These are phyloP conservation scores for Colletotrichum kahawae DNA, from an alignment of 2,329 filamentous ascomycete genomes.

Conservation along the genomic window DNA sequence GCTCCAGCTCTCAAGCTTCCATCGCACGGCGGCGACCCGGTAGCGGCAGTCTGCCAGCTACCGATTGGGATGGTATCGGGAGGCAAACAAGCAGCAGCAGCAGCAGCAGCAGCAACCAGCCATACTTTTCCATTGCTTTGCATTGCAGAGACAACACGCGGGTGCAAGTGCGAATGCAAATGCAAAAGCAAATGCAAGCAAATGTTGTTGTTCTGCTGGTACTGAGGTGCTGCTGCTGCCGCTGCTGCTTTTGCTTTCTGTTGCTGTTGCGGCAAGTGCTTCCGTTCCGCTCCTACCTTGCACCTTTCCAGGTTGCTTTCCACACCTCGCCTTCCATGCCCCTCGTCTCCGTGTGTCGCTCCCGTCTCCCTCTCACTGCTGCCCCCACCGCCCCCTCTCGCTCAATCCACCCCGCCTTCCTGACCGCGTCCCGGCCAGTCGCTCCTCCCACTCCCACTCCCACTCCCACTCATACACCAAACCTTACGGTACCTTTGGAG, in stretches of 20 bases:
- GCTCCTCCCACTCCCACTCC: constrained; percentile 20
- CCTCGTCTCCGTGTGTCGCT: background rate
- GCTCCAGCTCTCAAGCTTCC: background rate
- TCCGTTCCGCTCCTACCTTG: constrained; percentile 3
- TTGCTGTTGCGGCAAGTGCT: background rate
- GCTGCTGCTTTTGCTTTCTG: background rate
- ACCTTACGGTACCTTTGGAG: constrained; percentile 17
- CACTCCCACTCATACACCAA: constrained; percentile 18
- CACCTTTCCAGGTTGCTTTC: background rate
- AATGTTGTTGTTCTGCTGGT: background rate
- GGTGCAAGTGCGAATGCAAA: background rate
- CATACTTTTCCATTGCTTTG: background rate
- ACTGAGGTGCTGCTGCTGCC: background rate
- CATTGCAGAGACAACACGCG: background rate
- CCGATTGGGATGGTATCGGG: background rate
- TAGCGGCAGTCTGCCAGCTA: background rate
- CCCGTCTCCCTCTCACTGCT: background rate
- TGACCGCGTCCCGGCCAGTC: constrained; percentile 13
- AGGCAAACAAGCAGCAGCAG: background rate
- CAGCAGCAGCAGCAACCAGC: background rate
- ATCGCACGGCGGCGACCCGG: background rate
- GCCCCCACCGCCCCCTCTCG: background rate
- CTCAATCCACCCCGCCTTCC: constrained; percentile 16
- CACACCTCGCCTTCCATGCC: background rate
- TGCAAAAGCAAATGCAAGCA: background rate